Evolutionary conservation across 2,329 filamentous ascomycete genomes (phyloP), one percentile per base, ranked within the genome.

Genomic region (Fusarium fujikuroi): DNA sequence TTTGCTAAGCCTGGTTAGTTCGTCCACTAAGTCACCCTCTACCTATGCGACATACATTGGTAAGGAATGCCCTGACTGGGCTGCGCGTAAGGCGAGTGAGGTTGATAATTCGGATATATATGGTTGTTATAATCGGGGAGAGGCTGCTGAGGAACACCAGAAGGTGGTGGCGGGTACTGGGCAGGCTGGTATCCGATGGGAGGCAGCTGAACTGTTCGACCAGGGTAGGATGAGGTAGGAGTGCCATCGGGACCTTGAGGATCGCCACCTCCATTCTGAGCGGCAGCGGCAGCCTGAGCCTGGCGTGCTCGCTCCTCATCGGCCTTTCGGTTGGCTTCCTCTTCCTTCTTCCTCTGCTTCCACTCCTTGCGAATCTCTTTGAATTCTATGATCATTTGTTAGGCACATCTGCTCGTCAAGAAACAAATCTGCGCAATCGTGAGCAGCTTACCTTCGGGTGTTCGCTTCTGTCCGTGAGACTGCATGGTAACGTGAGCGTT

Each of bases 401-500:
- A 82, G 80, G 40, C 9, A 49, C 15, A 10, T 16, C 10, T 49
- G 21, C 9, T 28, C 36, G 36, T 63, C 16, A 7, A 18, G 15
- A 28, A 46, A 57, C 18, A 19, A 11, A 23, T n/a, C 5, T 25
- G 28, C 23, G 30, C n/a, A 36, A 7, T 28, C 12, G 18, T 14
- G 12, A 21, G 34, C 9, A 53, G 78, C 92, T 83, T 92, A 98
- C 96, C 95, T 93, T 99, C 96, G 46, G 96, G 96, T 66, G 95
- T 98, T 75, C 96, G 91, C 85, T 99, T 99, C 75, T 91, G 87
- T 16, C 96, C 96, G 78, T 99, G 96, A 69, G 94, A 96, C 83
- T 99, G 96, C 96, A 98, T 98, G 19, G 96, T 98, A 54, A 99
- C 96, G 80, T 99, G 96, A 43, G 96, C 96, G 80, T 99, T 99